Evolutionary conservation across 176 grass and related monocot species (phyloP), one percentile per base, ranked within the genome.

Genomic region (Cenchrus americanus): DNA sequence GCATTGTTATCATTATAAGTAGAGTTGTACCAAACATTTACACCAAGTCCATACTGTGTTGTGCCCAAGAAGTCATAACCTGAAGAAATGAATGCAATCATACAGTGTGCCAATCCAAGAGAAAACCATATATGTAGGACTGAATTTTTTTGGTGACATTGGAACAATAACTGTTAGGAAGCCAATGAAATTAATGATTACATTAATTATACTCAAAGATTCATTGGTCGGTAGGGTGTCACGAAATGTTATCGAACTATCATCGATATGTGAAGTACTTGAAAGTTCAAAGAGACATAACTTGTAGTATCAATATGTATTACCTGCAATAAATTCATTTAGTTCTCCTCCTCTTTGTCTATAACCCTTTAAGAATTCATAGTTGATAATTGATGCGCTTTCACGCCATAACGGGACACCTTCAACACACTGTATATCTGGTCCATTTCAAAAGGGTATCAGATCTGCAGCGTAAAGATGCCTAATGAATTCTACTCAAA

Each of bases 11-110:
- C 89, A 2, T 79, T 95, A 84, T 95, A 98, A 8, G 92, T 98
- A 76, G 93, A 98, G 70, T 98, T 95, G 87, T 95, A 98, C 90
- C 87, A 93, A 75, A 98, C 85, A 87, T 90, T 91, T 79, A 98
- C 24, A 76, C 86, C 79, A 53, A 92, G 83, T 41, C 80, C 62
- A 22, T 86, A 88, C 17, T 90, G 82, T 42, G 80, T 86, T 4
- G 91, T 90, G 71, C 86, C 83, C 80, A 93, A 73, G 74, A 98
- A 92, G 72, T 98, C 95, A 88, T 98, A 98, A 37, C 90, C 96
- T 98, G 96, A 62, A 88, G 23, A 81, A 19, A 80, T 24, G 44
- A 85, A 81, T 42, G 34, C 18, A 61, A 62, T 34, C 59, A 62
- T 80, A 85, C 48, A 76, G 30, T 61, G 63, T 53, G 67, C 47